Evolutionary conservation across 768 basidiomycete species (phyloP).

Genomic region (Leccinellum rugosiceps): DNA sequence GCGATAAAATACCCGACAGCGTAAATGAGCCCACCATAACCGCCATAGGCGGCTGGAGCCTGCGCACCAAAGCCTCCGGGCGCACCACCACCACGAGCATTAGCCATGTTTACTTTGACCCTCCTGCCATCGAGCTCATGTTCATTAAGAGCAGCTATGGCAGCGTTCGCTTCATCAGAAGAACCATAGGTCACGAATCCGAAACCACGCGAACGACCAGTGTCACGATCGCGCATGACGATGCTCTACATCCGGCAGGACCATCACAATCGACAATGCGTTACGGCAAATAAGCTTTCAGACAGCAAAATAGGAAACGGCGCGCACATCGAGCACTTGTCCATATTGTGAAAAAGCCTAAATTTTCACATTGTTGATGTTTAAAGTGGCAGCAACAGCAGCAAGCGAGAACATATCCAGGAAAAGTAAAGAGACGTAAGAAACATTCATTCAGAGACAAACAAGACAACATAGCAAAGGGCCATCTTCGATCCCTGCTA

Average conservation of each 20-base stretch:
- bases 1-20: background rate
- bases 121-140: slow-evolving; percentile 91
- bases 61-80: slow-evolving; percentile 20
- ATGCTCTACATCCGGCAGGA: slow-evolving; percentile 63
- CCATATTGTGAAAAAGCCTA: slow-evolving; percentile 86
- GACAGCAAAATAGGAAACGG: slow-evolving; percentile 31
- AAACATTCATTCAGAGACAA: slow-evolving; percentile 30
- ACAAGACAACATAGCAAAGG: slow-evolving; percentile 47
- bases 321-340: slow-evolving; percentile 88
- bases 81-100: slow-evolving; percentile 57
- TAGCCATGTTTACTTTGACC: slow-evolving; percentile 85
- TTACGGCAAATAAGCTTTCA: slow-evolving; percentile 20
- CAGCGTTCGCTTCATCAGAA: slow-evolving; percentile 65
- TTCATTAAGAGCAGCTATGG: slow-evolving; percentile 79
- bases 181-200: slow-evolving; percentile 85
- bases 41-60: slow-evolving; percentile 33
- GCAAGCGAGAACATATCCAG: slow-evolving; percentile 18
- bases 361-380: slow-evolving; percentile 21
- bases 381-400: slow-evolving; percentile 17
- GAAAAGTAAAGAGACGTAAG: slow-evolving; percentile 31
- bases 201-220: slow-evolving; percentile 94
- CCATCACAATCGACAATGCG: slow-evolving; percentile 25
- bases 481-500: slow-evolving; percentile 24
- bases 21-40: slow-evolving; percentile 16
- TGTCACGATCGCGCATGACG: slow-evolving; percentile 98